Percentiles rank a stretch among this genome's conserved stretches.
These are phyloP conservation scores for Paecilomyces sp. DNA, from an alignment of 2,329 filamentous ascomycete genomes.

Conservation along the genomic window DNA sequence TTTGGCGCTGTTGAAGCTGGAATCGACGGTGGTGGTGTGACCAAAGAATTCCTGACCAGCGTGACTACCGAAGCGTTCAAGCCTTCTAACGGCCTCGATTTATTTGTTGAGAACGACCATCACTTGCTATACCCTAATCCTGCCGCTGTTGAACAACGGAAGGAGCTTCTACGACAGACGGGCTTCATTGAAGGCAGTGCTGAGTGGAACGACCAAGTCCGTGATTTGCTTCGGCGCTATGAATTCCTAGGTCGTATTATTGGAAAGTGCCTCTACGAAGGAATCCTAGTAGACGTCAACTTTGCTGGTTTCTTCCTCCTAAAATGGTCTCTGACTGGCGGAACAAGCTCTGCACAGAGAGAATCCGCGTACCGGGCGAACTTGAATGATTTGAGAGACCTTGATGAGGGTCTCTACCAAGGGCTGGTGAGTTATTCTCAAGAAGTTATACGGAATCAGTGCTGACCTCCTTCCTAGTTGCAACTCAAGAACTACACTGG, in stretches of 20 bases:
- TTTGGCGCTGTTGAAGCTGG: constrained; percentile 83
- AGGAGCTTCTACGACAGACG: constrained; percentile 48
- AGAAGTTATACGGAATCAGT: background rate
- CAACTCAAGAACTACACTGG: constrained; percentile 78
- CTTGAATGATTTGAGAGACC: constrained; percentile 85
- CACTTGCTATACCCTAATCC: constrained; percentile 88
- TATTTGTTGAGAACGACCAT: constrained; percentile 79
- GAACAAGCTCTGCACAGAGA: constrained; percentile 53
- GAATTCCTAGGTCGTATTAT: constrained; percentile 91
- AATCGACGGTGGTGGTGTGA: constrained; percentile 94
- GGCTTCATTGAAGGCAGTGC: constrained; percentile 48
- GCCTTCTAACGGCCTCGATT: constrained; percentile 47
- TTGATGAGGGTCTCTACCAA: constrained; percentile 85
- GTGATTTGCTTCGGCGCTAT: constrained; percentile 63
- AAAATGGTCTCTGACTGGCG: constrained; percentile 81
- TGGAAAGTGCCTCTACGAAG: constrained; percentile 95
- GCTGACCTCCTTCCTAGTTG: constrained; percentile 25
- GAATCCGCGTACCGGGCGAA: constrained; percentile 78
- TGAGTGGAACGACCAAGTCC: constrained; percentile 52
- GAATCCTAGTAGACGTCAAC: constrained; percentile 83
- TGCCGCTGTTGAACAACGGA: constrained; percentile 61
- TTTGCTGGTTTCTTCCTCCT: constrained; percentile 95
- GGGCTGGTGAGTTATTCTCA: constrained; percentile 53
- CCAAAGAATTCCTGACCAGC: constrained; percentile 91
- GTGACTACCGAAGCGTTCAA: constrained; percentile 80